Conservation (phyloP, 148 eudicot genomes). For the Amaranthus cruentus region DNA sequence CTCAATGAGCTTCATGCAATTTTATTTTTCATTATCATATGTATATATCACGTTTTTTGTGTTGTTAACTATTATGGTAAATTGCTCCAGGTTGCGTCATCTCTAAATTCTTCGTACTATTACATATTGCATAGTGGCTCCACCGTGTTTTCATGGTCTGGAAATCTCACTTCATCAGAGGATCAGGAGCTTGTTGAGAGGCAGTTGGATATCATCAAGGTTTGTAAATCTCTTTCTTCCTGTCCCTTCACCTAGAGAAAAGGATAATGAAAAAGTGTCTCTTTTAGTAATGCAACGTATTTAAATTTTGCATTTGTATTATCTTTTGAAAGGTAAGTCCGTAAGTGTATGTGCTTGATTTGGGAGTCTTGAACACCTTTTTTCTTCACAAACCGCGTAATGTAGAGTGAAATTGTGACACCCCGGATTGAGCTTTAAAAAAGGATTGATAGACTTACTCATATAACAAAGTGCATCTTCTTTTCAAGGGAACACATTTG, state of each 20-base stretch:
- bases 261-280: background rate
- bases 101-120: constrained; percentile 80
- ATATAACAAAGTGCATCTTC: too few relatives aligned
- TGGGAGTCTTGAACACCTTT: background rate
- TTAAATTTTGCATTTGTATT: background rate
- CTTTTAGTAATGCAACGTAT: background rate
- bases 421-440: too few relatives aligned
- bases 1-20: background rate
- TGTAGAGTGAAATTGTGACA: background rate
- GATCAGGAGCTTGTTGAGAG: constrained; percentile 88
- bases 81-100: constrained; percentile 69
- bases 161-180: constrained; percentile 59
- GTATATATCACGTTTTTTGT: constrained; percentile 8
- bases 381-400: background rate
- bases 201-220: constrained; percentile 86
- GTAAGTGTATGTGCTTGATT: background rate
- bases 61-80: background rate
- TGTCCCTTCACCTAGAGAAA: background rate
- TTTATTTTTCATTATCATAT: constrained; percentile 2
- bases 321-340: background rate
- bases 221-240: constrained; percentile 19
- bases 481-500: too few relatives aligned
- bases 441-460: too few relatives aligned
- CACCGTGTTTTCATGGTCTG: constrained; percentile 75
- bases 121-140: constrained; percentile 77